Conservation (phyloP, 768 basidiomycete genomes). For the Panaeolus papilionaceus region DNA sequence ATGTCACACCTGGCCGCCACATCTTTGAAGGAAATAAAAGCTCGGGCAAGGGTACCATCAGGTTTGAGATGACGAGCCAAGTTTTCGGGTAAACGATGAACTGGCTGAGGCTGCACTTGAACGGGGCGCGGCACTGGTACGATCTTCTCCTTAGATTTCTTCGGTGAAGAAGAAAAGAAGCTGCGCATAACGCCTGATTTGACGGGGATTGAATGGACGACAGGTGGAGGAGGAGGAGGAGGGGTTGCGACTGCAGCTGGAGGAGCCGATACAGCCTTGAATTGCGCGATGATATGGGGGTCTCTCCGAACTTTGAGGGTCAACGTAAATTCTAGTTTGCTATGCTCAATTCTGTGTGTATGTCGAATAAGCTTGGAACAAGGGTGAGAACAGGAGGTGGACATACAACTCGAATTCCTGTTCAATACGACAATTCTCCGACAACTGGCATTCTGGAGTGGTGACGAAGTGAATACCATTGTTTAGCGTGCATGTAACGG, state of each 20-base stretch:
- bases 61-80: slow-evolving; percentile 83
- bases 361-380: slow-evolving; percentile 7
- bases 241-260: slow-evolving; percentile 40
- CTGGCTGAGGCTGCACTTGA: slow-evolving; percentile 41
- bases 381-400: background rate
- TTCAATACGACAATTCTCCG: slow-evolving; percentile 66
- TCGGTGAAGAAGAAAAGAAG: slow-evolving; percentile 80
- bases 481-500: slow-evolving; percentile 87
- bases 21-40: slow-evolving; percentile 90
- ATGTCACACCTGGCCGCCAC: slow-evolving; percentile 85
- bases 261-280: slow-evolving; percentile 65
- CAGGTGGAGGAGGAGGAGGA: slow-evolving; percentile 39
- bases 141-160: slow-evolving; percentile 62
- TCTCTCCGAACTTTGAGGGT: slow-evolving; percentile 88
- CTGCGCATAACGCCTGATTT: slow-evolving; percentile 70
- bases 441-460: slow-evolving; percentile 77
- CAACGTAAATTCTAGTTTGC: slow-evolving; percentile 94
- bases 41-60: slow-evolving; percentile 88
- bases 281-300: slow-evolving; percentile 82
- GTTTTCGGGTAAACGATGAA: slow-evolving; percentile 67
- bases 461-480: slow-evolving; percentile 97
- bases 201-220: slow-evolving; percentile 54
- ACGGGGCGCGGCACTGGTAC: slow-evolving; percentile 47
- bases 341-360: slow-evolving; percentile 78
- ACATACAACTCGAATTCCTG: slow-evolving; percentile 92